phyloP scores from a whole-genome alignment of 768 basidiomycete genomes.

The Tephrocybe sp. region DNA sequence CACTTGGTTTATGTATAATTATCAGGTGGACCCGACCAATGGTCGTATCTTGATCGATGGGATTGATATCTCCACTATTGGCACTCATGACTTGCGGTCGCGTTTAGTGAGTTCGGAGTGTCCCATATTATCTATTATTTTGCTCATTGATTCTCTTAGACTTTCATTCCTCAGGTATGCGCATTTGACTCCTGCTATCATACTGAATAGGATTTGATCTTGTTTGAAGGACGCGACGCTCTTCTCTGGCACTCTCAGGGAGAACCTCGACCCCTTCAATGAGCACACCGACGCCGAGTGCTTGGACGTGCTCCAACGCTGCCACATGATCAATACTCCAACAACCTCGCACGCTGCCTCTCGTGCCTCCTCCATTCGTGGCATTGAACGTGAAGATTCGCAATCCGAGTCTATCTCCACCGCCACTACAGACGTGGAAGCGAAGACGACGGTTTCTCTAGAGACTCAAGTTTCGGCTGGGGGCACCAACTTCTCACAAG shows the following conservation, averaged over 20 bases:
- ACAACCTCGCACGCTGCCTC: conserved; percentile 48
- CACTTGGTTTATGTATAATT: neutral
- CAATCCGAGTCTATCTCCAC: conserved; percentile 36
- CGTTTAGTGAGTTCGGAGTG: conserved; percentile 49
- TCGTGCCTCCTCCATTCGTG: conserved; percentile 37
- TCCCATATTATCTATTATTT: conserved; percentile 1
- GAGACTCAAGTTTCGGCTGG: conserved; percentile 82
- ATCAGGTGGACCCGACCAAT: conserved; percentile 65
- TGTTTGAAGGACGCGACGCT: conserved; percentile 57
- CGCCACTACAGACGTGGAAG: conserved; percentile 52
- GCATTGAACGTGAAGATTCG: conserved; percentile 35
- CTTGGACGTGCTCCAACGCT: conserved; percentile 75
- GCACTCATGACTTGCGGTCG: conserved; percentile 79
- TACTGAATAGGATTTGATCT: neutral
- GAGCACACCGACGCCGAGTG: conserved; percentile 82
- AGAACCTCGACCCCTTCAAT: conserved; percentile 76
- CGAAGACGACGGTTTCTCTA: conserved; percentile 56
- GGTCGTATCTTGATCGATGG: conserved; percentile 85
- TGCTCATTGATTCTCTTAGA: conserved; percentile 35
- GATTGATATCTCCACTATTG: conserved; percentile 83
- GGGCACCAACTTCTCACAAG: conserved; percentile 89
- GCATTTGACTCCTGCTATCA: neutral
- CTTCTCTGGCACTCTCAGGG: conserved; percentile 77
- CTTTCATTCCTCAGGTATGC: conserved; percentile 67
- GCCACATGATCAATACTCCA: conserved; percentile 67